Percentiles rank a stretch among this genome's conserved stretches.
Conservation (phyloP, 345 rosid species). For the Eutrema yunnanense region DNA sequence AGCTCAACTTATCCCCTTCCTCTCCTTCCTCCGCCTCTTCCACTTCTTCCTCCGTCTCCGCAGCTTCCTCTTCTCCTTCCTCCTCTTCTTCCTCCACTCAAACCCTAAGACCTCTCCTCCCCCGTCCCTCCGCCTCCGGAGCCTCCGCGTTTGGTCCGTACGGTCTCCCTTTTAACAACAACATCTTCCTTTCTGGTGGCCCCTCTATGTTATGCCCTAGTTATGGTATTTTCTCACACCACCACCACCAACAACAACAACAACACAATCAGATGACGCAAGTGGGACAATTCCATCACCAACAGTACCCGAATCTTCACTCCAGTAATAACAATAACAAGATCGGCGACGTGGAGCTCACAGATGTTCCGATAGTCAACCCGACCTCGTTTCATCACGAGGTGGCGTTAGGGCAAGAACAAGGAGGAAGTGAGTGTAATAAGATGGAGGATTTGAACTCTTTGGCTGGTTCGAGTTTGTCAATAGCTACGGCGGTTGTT, state of each 20-base stretch:
- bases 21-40: conserved; percentile 37
- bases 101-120: conserved; percentile 85
- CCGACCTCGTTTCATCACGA: conserved; percentile 7
- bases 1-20: conserved; percentile 53
- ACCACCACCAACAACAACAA: conserved; percentile 28
- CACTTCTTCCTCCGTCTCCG: conserved; percentile 36
- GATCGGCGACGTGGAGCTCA: conserved; percentile 6
- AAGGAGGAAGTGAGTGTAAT: conserved; percentile 14
- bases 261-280: conserved; percentile 30
- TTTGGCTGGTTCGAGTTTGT: conserved; percentile 37
- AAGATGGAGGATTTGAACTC: conserved; percentile 32
- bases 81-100: conserved; percentile 46
- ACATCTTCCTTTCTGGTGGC: conserved; percentile 21
- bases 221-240: conserved; percentile 17
- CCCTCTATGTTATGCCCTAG: conserved; percentile 27
- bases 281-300: conserved; percentile 21
- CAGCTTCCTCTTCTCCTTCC: conserved; percentile 30
- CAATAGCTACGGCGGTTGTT: conserved; percentile 21
- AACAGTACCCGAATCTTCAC: conserved; percentile 26
- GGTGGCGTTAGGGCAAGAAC: conserved; percentile 22
- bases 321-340: neutral
- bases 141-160: conserved; percentile 19
- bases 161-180: conserved; percentile 22
- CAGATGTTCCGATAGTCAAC: conserved; percentile 3
- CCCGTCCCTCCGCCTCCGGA: conserved; percentile 55